Evolutionary conservation across 768 basidiomycete genomes (phyloP).

Genomic region (Suillus plorans): DNA sequence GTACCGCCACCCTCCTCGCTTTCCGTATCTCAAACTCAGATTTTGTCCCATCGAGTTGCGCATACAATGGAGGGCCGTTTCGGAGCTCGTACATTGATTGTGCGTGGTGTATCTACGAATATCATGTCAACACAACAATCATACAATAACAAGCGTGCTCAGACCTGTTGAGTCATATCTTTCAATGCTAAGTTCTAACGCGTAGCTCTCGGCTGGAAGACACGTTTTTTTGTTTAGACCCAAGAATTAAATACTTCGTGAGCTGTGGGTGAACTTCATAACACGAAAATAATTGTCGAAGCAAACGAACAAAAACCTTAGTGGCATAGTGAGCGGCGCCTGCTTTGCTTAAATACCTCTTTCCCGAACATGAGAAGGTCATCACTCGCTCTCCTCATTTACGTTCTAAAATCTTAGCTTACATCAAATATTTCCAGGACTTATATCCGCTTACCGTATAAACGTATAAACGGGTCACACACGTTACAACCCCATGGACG

Average conservation of each 20-base stretch:
- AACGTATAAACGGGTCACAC: constrained; percentile 7
- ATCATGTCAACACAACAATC: background rate
- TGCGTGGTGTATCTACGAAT: constrained; percentile 15
- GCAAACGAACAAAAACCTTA: background rate
- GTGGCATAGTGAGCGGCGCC: background rate
- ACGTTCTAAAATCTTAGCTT: background rate
- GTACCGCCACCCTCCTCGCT: constrained; percentile 20
- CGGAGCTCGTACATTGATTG: constrained; percentile 16
- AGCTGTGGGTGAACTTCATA: background rate
- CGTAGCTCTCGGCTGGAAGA: background rate
- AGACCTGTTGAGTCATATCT: background rate
- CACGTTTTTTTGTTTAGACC: background rate
- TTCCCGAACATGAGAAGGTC: background rate
- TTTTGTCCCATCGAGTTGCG: constrained; percentile 11
- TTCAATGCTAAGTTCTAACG: too few species aligned
- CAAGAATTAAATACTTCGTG: background rate
- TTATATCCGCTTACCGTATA: background rate
- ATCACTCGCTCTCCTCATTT: background rate
- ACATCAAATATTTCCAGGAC: background rate
- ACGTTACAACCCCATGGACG: background rate
- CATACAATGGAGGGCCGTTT: constrained; percentile 7
- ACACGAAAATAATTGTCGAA: background rate
- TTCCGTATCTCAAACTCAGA: constrained; percentile 23
- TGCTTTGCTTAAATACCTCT: background rate
- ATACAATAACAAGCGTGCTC: background rate